Evolutionary conservation across 345 rosid genomes (phyloP), one percentile per base, ranked within the genome.

Genomic region (Zanthoxylum bungeanum): DNA sequence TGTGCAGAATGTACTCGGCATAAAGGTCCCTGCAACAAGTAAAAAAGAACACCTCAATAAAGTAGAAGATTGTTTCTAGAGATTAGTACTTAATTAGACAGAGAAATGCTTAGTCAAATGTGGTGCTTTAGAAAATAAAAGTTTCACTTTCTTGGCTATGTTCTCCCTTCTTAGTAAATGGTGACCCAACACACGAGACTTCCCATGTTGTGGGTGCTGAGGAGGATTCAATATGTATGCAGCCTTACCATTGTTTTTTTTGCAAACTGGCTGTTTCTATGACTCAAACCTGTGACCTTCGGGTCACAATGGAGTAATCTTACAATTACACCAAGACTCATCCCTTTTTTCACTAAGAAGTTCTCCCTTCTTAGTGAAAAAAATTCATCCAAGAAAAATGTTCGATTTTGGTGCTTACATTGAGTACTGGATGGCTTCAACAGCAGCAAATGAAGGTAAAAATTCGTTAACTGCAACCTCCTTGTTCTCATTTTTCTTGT

Each of bases 401-500:
- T 34, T 66, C 6, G 8, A 21, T 8, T 8, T 6, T 58, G 46
- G 62, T 5, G 5, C 90, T 80, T 85, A 94, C 98, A 92, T 94
- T 4, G 98, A 94, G 82, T 92, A 80, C 76, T 89, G 96, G 73
- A 94, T 88, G 71, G 98, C 98, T 75, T 78, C 93, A 44, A 73
- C 66, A 42, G 98, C 98, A 21, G 79, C 56, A 42, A 69, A 73
- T 8, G 98, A 64, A 61, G 98, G 98, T 64, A 94, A 73, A 62
- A 94, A 92, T 1, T 94, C 97, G 30, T 94, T 85, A 28, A 94
- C 98, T 33, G 98, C 98, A 50, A 94, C 98, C 81, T 84, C 91
- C 85, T 94, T 92, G 88, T 94, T 88, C 85, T 94, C 98, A 47
- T 94, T 94, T 81, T 94, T 94, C 88, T 94, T 94, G 77, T 94